Percentiles rank a stretch among this genome's conserved stretches.
Evolutionary conservation across 2,329 filamentous ascomycete genomes (phyloP).

Genomic region (Cryphonectria parasitica): DNA sequence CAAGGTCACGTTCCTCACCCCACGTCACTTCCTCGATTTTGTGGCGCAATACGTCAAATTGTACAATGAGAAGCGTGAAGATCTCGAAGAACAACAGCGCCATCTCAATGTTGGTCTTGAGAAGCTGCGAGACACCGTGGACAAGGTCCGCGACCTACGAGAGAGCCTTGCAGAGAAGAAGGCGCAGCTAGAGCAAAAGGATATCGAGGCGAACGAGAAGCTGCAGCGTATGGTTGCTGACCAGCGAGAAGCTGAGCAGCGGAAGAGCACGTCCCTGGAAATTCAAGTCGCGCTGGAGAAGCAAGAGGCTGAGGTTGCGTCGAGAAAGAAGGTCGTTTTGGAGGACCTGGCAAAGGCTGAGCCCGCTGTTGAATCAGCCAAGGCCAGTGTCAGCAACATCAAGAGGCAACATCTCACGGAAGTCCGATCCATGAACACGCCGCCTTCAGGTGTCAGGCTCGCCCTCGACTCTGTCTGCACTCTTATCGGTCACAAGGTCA

Average conservation of each 20-base stretch:
- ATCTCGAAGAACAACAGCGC: slow-evolving; percentile 96
- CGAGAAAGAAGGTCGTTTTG: slow-evolving; percentile 81
- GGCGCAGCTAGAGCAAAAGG: slow-evolving; percentile 87
- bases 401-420: slow-evolving; percentile 96
- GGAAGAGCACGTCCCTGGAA: slow-evolving; percentile 84
- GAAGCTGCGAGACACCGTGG: slow-evolving; percentile 94
- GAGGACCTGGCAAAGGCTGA: slow-evolving; percentile 88
- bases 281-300: slow-evolving; percentile 85
- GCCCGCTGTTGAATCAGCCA: slow-evolving; percentile 88
- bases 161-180: slow-evolving; percentile 94
- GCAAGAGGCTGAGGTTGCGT: slow-evolving; percentile 86
- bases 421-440: slow-evolving; percentile 95
- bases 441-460: slow-evolving; percentile 86
- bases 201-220: slow-evolving; percentile 95
- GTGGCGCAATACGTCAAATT: slow-evolving; percentile 96
- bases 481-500: slow-evolving; percentile 84
- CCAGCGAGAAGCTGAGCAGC: slow-evolving; percentile 90
- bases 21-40: slow-evolving; percentile 96
- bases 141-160: slow-evolving; percentile 92
- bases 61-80: slow-evolving; percentile 97
- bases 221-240: slow-evolving; percentile 96
- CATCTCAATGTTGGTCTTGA: slow-evolving; percentile 98
- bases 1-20: slow-evolving; percentile 89
- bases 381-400: slow-evolving; percentile 97
- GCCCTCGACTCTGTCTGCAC: slow-evolving; percentile 97